Evolutionary conservation across 305 asterid genomes (phyloP).

Genomic region (Solanum hybrid): DNA sequence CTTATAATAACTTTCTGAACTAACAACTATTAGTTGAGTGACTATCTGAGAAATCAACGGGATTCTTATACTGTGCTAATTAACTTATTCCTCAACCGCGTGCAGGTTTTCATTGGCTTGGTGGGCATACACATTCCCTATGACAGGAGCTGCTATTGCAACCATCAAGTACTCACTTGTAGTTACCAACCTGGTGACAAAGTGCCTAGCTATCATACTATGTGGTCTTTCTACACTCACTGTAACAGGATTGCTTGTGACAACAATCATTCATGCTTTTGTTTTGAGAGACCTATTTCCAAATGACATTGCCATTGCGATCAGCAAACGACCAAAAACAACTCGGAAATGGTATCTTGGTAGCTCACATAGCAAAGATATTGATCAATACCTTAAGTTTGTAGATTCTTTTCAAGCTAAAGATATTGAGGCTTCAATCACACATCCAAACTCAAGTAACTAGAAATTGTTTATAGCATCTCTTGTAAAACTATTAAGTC

Average conservation of each 20-base stretch:
- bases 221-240: constrained; percentile 44
- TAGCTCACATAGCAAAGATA: constrained; percentile 23
- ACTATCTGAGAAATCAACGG: background rate
- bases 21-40: background rate
- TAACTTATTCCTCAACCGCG: background rate
- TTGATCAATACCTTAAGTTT: constrained; percentile 40
- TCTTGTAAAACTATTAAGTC: background rate
- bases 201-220: constrained; percentile 28
- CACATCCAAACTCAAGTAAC: constrained; percentile 10
- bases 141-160: constrained; percentile 81
- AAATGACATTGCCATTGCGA: constrained; percentile 68
- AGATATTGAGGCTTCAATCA: constrained; percentile 36
- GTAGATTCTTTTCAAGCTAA: constrained; percentile 21
- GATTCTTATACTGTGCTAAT: background rate
- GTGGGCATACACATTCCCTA: constrained; percentile 96
- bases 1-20: background rate
- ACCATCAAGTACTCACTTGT: constrained; percentile 51
- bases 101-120: constrained; percentile 65
- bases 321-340: constrained; percentile 26
- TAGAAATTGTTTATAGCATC: background rate
- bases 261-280: constrained; percentile 59
- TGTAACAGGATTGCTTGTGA: constrained; percentile 43
- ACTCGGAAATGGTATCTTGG: constrained; percentile 37
- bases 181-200: constrained; percentile 33
- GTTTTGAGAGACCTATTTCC: constrained; percentile 63